Base-by-base conservation (phyloP, 1,284 basidiomycete species). In the Puccinia coronata region DNA sequence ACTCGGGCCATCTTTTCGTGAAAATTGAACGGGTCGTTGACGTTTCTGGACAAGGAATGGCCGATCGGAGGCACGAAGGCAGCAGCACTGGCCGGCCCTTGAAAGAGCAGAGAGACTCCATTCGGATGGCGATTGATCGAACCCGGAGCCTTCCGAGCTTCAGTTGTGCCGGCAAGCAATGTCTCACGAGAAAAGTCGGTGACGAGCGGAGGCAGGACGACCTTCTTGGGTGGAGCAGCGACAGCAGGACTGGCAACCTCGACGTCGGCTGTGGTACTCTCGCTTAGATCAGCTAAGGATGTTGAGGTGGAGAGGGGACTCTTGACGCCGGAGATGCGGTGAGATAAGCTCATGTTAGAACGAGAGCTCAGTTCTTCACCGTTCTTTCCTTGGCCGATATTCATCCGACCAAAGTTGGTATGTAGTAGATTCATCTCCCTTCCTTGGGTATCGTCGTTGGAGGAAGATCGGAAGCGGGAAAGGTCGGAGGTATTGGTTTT, bases 41-140 rank as follows among this genome's bases (percentile, higher is more conserved):
- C 86, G 86, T 83, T 86, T 87, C 82, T 71, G 70, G 77, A 82
- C 47, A 73, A 65, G 39, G 72, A 85, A 83, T 89, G 89, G 0
- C 89, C 89, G 74, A 90, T 89, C 47, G 88, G 87, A 1, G 88
- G 88, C 5, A 88, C 88, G 83, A 87, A 88, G 8, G 88, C 87
- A 4, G 87, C 87, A 5, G 88, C 87, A 83, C 89, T 88, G 67
- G 86, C 87, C 82, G 90, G 87, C n/a, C 88, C 86, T 36, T 80
- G 69, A 41, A 72, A 80, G 51, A 55, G 34, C 16, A 80, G 39
- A 23, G 67, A 49, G n/a, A 41, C 28, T 18, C 34, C 23, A 34
- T 69, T 47, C 23, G 78, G 43, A 16, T 61, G 53, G 14, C 51
- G 69, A n/a, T 63, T 57, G 41, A 67, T 47, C 39, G 69, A 61